Conservation (phyloP, 495 filamentous ascomycete species). For the Tuber borchii region DNA sequence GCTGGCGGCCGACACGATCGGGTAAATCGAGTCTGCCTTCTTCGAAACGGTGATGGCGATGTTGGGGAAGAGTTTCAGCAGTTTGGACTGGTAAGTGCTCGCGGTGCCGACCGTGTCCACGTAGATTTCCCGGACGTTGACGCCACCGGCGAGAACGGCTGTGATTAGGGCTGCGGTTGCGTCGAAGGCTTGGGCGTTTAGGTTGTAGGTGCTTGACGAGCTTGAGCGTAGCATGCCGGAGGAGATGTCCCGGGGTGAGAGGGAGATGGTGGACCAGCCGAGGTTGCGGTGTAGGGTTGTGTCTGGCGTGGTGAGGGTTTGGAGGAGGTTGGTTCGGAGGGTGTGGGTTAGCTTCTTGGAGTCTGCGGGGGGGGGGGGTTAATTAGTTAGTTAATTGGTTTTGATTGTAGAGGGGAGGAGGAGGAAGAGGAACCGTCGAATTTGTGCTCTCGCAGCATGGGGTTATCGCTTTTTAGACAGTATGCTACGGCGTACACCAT, state of each 20-base stretch:
- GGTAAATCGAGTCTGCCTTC: slow-evolving; percentile 91
- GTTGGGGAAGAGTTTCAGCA: slow-evolving; percentile 77
- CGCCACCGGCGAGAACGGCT: slow-evolving; percentile 62
- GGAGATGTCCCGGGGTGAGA: slow-evolving; percentile 37
- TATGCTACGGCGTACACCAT: slow-evolving; percentile 94
- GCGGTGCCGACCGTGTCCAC: slow-evolving; percentile 91
- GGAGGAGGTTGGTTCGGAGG: slow-evolving; percentile 26
- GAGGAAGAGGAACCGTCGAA: slow-evolving; percentile 27
- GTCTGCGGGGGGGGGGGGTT: slow-evolving; percentile 16
- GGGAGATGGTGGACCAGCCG: slow-evolving; percentile 32
- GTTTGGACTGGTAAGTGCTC: slow-evolving; percentile 69
- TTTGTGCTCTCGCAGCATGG: slow-evolving; percentile 56
- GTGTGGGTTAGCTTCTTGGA: slow-evolving; percentile 40
- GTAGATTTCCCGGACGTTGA: slow-evolving; percentile 81
- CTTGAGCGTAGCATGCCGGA: slow-evolving; percentile 45
- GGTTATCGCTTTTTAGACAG: slow-evolving; percentile 71
- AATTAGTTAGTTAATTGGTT: neutral
- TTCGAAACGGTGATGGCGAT: slow-evolving; percentile 80
- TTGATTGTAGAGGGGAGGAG: neutral
- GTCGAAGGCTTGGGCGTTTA: slow-evolving; percentile 97
- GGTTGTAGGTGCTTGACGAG: slow-evolving; percentile 61
- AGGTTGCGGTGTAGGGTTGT: slow-evolving; percentile 16
- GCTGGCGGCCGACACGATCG: slow-evolving; percentile 85
- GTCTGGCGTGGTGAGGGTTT: slow-evolving; percentile 15
- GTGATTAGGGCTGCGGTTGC: slow-evolving; percentile 81